phyloP scores from a whole-genome alignment of 192 early-diverging fungal species.

The Gigaspora rosea region DNA sequence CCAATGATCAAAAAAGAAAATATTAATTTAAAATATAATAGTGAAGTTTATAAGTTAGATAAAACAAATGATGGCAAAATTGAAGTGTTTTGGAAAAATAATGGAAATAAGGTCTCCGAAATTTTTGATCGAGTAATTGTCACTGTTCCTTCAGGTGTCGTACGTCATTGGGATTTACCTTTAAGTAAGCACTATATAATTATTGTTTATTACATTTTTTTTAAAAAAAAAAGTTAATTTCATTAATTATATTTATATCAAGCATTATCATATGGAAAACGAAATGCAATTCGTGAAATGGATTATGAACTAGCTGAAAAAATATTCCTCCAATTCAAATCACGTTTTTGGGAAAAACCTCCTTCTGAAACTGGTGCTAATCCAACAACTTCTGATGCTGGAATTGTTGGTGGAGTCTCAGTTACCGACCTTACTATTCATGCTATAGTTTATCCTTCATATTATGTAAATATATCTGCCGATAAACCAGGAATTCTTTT shows the following conservation, averaged over 20 bases:
- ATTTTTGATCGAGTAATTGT: conserved; percentile 39
- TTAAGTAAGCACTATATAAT: background rate
- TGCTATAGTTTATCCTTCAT: conserved; percentile 25
- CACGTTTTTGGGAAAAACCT: conserved; percentile 38
- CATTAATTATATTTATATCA: background rate
- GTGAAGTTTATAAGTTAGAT: conserved; percentile 29
- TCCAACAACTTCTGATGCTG: background rate
- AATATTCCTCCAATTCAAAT: conserved; percentile 32
- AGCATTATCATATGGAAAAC: conserved; percentile 7
- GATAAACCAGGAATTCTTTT: conserved; percentile 29
- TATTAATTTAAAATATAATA: conserved; percentile 24
- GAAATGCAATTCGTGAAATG: conserved; percentile 29
- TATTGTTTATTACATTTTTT: background rate
- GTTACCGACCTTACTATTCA: conserved; percentile 32
- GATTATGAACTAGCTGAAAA: conserved; percentile 27
- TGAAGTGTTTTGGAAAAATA: conserved; percentile 32
- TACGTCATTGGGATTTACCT: conserved; percentile 39
- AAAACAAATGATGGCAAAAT: conserved; percentile 23
- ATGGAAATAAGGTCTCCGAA: background rate
- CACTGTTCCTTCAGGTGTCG: conserved; percentile 33
- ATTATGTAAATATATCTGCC: conserved; percentile 8
- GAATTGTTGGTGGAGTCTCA: conserved; percentile 33
- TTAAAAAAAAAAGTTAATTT: background rate
- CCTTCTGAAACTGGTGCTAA: background rate
- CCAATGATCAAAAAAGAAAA: conserved; percentile 21